A percentile compares a stretch with the other conserved stretches of the same genome.
Evolutionary conservation across 169 alveolate species (phyloP).

Genomic region (Plasmodium gaboni): DNA sequence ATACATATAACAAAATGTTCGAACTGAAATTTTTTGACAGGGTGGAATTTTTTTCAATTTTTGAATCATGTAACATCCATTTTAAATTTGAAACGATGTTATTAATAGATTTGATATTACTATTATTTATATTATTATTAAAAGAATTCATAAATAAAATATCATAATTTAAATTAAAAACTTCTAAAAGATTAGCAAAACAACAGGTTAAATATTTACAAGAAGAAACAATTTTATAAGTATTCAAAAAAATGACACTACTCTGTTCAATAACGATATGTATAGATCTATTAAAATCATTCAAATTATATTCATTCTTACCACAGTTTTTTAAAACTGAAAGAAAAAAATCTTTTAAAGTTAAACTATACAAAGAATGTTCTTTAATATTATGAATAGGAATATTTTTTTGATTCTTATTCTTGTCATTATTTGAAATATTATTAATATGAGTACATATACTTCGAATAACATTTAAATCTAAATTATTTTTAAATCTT

Average conservation of each 20-base stretch:
- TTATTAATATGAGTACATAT: slow-evolving; percentile 44
- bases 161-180: slow-evolving; percentile 59
- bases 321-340: slow-evolving; percentile 44
- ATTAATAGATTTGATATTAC: slow-evolving; percentile 63
- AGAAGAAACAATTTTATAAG: slow-evolving; percentile 23
- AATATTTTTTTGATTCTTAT: background rate
- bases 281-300: slow-evolving; percentile 27
- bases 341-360: slow-evolving; percentile 41
- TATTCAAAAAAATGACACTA: slow-evolving; percentile 48
- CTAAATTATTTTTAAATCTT: slow-evolving; percentile 65
- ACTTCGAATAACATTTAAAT: slow-evolving; percentile 35
- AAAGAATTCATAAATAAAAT: slow-evolving; percentile 51
- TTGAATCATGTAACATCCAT: slow-evolving; percentile 76
- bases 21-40: slow-evolving; percentile 38
- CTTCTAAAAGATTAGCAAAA: slow-evolving; percentile 39
- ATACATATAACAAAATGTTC: slow-evolving; percentile 33
- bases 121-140: slow-evolving; percentile 65
- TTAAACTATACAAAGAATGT: slow-evolving; percentile 16
- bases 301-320: slow-evolving; percentile 49
- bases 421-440: background rate
- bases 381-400: background rate
- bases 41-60: slow-evolving; percentile 53
- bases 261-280: slow-evolving; percentile 40
- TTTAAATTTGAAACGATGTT: slow-evolving; percentile 35
- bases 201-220: slow-evolving; percentile 72